These are phyloP conservation scores for Myotisia sp. DNA, from an alignment of 2,329 filamentous ascomycete genomes.

Conservation along the genomic window DNA sequence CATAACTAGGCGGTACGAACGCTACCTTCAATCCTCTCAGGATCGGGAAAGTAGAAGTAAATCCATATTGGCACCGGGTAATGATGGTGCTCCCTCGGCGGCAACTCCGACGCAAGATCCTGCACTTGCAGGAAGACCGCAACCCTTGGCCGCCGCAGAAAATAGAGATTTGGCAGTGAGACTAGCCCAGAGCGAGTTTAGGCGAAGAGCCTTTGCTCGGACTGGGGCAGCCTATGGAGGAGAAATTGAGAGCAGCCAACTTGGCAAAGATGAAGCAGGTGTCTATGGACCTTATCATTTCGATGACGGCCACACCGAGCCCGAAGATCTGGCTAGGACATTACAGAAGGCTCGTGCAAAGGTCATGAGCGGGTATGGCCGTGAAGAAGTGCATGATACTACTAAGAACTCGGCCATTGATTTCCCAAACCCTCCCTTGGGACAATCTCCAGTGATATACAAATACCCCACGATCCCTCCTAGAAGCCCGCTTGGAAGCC, in stretches of 20 bases:
- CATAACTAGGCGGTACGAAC: conserved; percentile 56
- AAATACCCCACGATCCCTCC: conserved; percentile 32
- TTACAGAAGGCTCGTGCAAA: conserved; percentile 17
- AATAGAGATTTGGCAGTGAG: conserved; percentile 63
- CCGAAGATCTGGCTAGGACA: conserved; percentile 9
- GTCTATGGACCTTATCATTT: too few species aligned
- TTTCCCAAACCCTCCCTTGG: too few species aligned
- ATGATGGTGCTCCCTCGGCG: conserved; percentile 5
- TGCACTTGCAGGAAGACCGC: conserved; percentile 43
- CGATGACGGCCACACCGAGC: too few species aligned
- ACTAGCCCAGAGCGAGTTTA: conserved; percentile 58
- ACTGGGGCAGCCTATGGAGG: not conserved
- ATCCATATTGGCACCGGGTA: conserved; percentile 5
- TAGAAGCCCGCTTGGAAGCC: conserved; percentile 23
- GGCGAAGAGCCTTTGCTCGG: conserved; percentile 37
- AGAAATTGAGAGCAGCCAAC: not conserved
- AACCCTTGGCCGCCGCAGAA: conserved; percentile 54
- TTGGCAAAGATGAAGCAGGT: too few species aligned
- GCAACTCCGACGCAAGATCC: conserved; percentile 35
- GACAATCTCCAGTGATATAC: conserved; percentile 19
- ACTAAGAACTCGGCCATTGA: too few species aligned
- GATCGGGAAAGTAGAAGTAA: conserved; percentile 32
- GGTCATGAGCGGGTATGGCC: conserved; percentile 11
- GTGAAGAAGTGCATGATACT: not conserved
- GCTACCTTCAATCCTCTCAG: conserved; percentile 44